Conservation (phyloP, 306 rosid genomes). For the Echinosophora koreensis region DNA sequence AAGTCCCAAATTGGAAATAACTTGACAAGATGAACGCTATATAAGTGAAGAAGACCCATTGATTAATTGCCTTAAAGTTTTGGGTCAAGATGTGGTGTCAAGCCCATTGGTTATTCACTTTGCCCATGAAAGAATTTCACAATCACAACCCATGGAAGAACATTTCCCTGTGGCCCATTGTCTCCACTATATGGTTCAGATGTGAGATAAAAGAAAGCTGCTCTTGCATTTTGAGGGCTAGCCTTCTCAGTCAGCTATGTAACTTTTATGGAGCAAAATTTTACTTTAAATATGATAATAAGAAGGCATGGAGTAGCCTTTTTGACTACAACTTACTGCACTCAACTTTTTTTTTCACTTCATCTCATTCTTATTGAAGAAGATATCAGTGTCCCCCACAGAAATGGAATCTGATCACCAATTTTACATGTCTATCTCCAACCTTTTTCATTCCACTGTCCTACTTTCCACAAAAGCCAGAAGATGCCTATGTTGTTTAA, state of each 20-base stretch:
- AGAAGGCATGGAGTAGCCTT: constrained; percentile 26
- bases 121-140: no score
- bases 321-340: constrained; percentile 35
- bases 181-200: constrained; percentile 45
- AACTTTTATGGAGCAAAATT: constrained; percentile 29
- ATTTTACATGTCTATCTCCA: constrained; percentile 46
- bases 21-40: no score
- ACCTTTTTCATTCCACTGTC: constrained; percentile 28
- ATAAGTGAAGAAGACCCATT: no score
- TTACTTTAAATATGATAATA: constrained; percentile 25
- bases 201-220: constrained; percentile 37
- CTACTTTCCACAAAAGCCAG: constrained; percentile 48
- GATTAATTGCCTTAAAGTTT: no score
- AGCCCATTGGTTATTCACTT: no score
- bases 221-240: constrained; percentile 28
- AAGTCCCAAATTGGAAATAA: no score
- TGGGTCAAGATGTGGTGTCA: no score
- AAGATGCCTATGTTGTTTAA: constrained; percentile 61
- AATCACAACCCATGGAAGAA: no score
- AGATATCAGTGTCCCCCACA: constrained; percentile 48
- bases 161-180: constrained; percentile 1
- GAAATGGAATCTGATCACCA: constrained; percentile 49
- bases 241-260: constrained; percentile 30
- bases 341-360: constrained; percentile 25
- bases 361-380: constrained; percentile 30